These are phyloP conservation scores for Turritis glabra DNA, from an alignment of 345 rosid genomes.

Conservation along the genomic window DNA sequence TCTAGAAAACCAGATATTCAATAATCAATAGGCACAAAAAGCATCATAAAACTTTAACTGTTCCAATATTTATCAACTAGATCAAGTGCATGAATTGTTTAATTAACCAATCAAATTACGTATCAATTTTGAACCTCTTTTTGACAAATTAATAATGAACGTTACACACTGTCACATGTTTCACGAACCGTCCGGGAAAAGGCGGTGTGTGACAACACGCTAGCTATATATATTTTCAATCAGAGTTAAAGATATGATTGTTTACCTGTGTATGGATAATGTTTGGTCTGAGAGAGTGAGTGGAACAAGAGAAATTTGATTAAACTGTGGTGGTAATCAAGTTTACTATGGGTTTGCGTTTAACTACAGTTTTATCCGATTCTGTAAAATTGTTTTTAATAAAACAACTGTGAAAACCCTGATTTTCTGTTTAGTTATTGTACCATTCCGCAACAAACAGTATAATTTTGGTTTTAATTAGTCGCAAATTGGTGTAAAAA, in stretches of 20 bases:
- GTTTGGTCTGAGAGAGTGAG: background rate
- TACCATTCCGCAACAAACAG: background rate
- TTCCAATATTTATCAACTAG: conserved; percentile 13
- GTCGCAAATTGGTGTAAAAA: background rate
- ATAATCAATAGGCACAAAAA: background rate
- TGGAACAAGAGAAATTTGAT: background rate
- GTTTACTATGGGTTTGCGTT: background rate
- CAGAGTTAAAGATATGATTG: background rate
- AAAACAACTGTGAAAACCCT: background rate
- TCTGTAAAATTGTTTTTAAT: background rate
- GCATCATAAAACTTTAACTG: background rate
- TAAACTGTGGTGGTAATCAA: background rate
- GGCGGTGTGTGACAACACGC: background rate
- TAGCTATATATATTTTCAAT: background rate
- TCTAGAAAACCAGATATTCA: background rate
- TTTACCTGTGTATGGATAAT: background rate
- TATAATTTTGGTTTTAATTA: background rate
- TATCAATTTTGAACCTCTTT: background rate
- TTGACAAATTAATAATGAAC: conserved; percentile 5
- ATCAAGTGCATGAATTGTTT: background rate
- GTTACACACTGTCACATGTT: background rate
- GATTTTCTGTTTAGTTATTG: background rate
- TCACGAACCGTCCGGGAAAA: background rate
- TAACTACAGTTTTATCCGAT: background rate
- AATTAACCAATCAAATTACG: background rate